Percentiles rank a stretch among this genome's conserved stretches.
phyloP scores from a whole-genome alignment of 192 early-diverging fungal species.

The Backusella sp. region DNA sequence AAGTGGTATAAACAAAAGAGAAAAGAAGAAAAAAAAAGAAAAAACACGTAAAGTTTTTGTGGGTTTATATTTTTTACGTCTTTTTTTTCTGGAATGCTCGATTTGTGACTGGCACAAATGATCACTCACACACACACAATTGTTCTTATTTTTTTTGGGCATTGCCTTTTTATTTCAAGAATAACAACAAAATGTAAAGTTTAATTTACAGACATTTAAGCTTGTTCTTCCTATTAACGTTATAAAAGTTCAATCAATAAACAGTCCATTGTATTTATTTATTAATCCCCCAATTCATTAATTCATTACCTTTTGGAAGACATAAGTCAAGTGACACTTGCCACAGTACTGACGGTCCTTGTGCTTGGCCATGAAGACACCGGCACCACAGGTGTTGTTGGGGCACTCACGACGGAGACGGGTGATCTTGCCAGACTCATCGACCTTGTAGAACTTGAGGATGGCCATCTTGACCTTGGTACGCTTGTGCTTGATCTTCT shows the following conservation, averaged over 20 bases:
- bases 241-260: background rate
- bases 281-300: background rate
- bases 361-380: conserved; percentile 99
- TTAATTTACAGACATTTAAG: background rate
- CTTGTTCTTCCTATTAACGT: background rate
- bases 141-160: background rate
- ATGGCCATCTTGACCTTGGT: conserved; percentile 99
- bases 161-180: conserved; percentile 4
- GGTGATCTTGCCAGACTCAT: conserved; percentile 93
- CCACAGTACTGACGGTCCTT: conserved; percentile 98
- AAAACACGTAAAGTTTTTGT: conserved; percentile 2
- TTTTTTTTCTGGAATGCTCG: conserved; percentile 16
- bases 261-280: background rate
- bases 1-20: background rate
- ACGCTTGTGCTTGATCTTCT: conserved; percentile 99
- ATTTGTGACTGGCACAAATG: conserved; percentile 10
- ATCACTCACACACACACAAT: background rate
- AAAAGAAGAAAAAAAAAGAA: background rate
- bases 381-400: conserved; percentile 92
- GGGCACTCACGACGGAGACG: conserved; percentile 99
- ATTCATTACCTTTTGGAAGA: conserved; percentile 79
- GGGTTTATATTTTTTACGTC: background rate
- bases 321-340: conserved; percentile 91
- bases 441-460: conserved; percentile 99
- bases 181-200: background rate